Evolutionary conservation across 2,329 filamentous ascomycete species (phyloP).

Genomic region (Eutypa lata): DNA sequence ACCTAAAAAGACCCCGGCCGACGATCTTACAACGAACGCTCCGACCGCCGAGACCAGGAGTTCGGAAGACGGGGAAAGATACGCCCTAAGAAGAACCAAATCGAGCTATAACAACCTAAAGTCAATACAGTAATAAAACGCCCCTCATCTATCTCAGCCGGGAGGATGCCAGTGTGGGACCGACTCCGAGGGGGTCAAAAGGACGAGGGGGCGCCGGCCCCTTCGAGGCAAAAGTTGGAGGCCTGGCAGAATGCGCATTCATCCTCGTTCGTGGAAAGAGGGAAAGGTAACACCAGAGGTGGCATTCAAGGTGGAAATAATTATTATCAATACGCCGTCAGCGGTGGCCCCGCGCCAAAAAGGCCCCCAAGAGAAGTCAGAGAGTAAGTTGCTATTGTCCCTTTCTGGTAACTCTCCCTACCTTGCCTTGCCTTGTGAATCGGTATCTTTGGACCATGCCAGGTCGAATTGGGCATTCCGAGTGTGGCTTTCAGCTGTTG

Average conservation of each 20-base stretch:
- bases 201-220: conserved; percentile 15
- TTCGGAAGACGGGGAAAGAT: conserved; percentile 6
- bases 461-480: no score
- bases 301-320: conserved; percentile 31
- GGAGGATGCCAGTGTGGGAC: conserved; percentile 31
- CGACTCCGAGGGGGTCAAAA: conserved; percentile 28
- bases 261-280: conserved; percentile 14
- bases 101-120: conserved; percentile 1
- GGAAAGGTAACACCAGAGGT: conserved; percentile 7
- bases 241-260: conserved; percentile 29
- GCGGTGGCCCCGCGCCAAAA: conserved; percentile 31
- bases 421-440: not conserved
- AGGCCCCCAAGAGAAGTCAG: conserved; percentile 27
- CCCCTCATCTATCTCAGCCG: not conserved
- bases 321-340: conserved; percentile 32
- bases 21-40: conserved; percentile 16
- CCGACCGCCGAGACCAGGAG: conserved; percentile 8
- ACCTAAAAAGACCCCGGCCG: conserved; percentile 11
- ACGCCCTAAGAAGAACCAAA: conserved; percentile 8
- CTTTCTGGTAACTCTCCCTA: not conserved
- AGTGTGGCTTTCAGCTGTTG: no score
- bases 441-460: no score
- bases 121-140: not conserved
- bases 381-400: not conserved
- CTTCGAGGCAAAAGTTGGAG: conserved; percentile 28